Conservation (phyloP, 169 alveolate genomes). For the Plasmodium inui region DNA sequence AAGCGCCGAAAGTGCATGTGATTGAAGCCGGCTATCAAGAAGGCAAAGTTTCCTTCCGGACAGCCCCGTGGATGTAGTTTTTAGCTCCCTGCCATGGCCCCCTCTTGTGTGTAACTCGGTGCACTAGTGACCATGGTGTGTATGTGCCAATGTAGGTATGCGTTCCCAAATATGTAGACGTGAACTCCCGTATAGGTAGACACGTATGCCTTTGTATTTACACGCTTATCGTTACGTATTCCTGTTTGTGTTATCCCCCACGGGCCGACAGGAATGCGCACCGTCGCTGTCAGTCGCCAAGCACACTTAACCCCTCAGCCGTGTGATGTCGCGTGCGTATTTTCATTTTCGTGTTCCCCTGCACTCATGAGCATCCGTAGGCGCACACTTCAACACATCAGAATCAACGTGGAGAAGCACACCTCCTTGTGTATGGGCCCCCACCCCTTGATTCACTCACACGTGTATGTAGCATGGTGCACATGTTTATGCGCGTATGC, state of each 20-base stretch:
- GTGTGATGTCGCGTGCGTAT: not conserved
- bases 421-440: not conserved
- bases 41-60: not conserved
- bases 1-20: not conserved
- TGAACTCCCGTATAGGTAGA: not conserved
- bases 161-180: not conserved
- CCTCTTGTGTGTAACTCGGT: not conserved
- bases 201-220: not conserved
- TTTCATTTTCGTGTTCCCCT: not conserved
- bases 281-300: not conserved
- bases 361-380: not conserved
- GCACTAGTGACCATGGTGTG: not conserved
- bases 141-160: not conserved
- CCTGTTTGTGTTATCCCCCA: not conserved
- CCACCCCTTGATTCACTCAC: not conserved
- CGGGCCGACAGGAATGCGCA: not conserved
- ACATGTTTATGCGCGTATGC: not conserved
- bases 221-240: not conserved
- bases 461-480: conserved; percentile 2
- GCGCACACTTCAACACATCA: not conserved
- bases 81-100: not conserved
- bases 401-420: not conserved
- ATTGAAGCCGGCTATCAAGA: not conserved
- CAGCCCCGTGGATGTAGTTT: not conserved
- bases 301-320: not conserved